Conservation (phyloP, 2,329 filamentous ascomycete species). For the Daldinia sp. region DNA sequence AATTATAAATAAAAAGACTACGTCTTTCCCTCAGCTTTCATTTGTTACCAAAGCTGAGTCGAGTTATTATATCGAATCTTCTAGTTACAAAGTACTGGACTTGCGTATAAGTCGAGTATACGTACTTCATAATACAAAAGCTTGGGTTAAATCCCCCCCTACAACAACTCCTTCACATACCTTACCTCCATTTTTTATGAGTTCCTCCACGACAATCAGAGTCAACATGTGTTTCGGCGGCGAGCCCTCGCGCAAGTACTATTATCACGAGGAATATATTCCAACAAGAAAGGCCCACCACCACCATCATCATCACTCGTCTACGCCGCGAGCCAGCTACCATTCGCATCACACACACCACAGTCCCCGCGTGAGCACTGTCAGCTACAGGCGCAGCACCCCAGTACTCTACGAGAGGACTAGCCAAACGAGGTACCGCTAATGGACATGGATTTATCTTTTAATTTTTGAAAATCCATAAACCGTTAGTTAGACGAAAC, state of each 20-base stretch:
- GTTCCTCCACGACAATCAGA: background rate
- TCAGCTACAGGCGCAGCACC: conserved; percentile 46
- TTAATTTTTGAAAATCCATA: background rate
- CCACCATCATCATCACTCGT: conserved; percentile 48
- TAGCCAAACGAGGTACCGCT: conserved; percentile 48
- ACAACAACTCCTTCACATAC: background rate
- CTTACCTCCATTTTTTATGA: background rate
- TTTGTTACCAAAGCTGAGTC: background rate
- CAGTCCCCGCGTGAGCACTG: conserved; percentile 54
- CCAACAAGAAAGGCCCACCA: conserved; percentile 53
- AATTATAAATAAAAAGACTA: background rate
- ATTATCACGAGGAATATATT: conserved; percentile 64
- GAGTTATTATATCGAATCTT: conserved; percentile 1
- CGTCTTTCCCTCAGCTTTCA: background rate
- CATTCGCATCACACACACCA: conserved; percentile 41
- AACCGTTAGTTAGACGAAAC: background rate
- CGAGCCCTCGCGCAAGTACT: conserved; percentile 58
- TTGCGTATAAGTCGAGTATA: background rate
- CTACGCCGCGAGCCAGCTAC: conserved; percentile 50
- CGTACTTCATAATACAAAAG: background rate
- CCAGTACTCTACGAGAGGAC: conserved; percentile 54
- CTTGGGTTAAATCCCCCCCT: background rate
- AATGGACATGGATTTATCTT: background rate
- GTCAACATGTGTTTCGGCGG: conserved; percentile 59
- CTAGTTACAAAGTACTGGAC: background rate